Percentiles rank a stretch among this genome's conserved stretches.
These are phyloP conservation scores for Candida sp. DNA, from an alignment of 1,139 yeast genomes.

Conservation along the genomic window DNA sequence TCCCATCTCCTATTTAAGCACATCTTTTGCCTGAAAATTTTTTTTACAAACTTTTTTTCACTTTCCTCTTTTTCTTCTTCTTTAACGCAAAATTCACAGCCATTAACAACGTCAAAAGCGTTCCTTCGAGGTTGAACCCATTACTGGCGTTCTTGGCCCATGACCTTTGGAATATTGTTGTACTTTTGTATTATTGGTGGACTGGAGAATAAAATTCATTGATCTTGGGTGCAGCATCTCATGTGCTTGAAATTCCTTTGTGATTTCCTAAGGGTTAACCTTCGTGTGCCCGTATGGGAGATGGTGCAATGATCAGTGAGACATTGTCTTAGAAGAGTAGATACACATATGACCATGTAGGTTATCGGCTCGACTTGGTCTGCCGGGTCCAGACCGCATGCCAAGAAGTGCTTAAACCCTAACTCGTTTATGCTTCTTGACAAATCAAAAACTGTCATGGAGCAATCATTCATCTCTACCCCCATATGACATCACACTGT, in stretches of 20 bases:
- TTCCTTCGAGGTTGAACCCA: conserved; percentile 80
- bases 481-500: too few species aligned
- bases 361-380: too few species aligned
- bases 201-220: conserved; percentile 67
- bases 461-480: too few species aligned
- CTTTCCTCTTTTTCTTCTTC: conserved; percentile 19
- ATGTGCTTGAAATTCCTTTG: conserved; percentile 43
- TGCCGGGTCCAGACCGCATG: too few species aligned
- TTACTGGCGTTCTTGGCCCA: conserved; percentile 70
- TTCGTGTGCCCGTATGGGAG: conserved; percentile 87
- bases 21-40: background rate
- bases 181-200: conserved; percentile 42
- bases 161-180: conserved; percentile 70
- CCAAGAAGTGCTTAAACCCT: too few species aligned
- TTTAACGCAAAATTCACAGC: conserved; percentile 74
- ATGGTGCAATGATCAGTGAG: conserved; percentile 77
- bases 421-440: too few species aligned
- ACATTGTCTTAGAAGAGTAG: conserved; percentile 37
- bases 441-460: too few species aligned
- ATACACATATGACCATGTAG: too few species aligned
- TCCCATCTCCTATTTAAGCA: background rate
- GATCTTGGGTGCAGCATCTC: conserved; percentile 88
- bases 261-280: conserved; percentile 71
- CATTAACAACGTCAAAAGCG: conserved; percentile 65
- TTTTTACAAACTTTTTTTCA: conserved; percentile 1